Evolutionary conservation across 2,329 filamentous ascomycete species (phyloP).

Genomic region (Apiospora phragmitis): DNA sequence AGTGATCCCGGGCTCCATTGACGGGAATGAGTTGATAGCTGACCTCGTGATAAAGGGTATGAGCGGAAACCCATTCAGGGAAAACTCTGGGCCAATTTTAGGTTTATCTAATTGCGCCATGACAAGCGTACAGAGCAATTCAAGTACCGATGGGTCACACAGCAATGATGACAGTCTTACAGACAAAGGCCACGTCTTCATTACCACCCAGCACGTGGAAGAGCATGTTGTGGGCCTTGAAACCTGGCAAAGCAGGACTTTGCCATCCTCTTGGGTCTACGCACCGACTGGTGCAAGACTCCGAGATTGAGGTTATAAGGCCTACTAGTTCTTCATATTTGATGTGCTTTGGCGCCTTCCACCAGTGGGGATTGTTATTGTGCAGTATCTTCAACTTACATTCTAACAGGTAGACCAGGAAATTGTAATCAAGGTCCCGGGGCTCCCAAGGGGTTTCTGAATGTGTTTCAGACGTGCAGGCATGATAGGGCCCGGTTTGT

Average conservation of each 20-base stretch:
- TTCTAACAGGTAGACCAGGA: background rate
- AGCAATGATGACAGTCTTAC: background rate
- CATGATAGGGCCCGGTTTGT: background rate
- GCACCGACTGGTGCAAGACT: background rate
- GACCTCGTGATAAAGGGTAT: background rate
- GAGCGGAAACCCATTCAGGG: background rate
- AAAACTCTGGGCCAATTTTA: background rate
- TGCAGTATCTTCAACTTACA: background rate
- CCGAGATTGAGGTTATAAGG: background rate
- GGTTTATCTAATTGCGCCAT: background rate
- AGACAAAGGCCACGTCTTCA: background rate
- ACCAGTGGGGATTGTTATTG: background rate
- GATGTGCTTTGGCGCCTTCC: no score
- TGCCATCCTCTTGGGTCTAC: background rate
- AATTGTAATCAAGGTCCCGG: background rate
- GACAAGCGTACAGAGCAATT: background rate
- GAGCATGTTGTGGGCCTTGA: background rate
- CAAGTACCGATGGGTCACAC: background rate
- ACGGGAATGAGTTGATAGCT: background rate
- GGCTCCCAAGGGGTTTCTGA: background rate
- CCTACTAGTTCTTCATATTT: background rate
- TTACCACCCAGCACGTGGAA: background rate
- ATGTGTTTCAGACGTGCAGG: background rate
- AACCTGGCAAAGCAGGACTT: background rate
- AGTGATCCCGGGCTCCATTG: background rate